These are phyloP conservation scores for Berberis vulgaris DNA, from an alignment of 164 flowering plant genomes.

Conservation along the genomic window DNA sequence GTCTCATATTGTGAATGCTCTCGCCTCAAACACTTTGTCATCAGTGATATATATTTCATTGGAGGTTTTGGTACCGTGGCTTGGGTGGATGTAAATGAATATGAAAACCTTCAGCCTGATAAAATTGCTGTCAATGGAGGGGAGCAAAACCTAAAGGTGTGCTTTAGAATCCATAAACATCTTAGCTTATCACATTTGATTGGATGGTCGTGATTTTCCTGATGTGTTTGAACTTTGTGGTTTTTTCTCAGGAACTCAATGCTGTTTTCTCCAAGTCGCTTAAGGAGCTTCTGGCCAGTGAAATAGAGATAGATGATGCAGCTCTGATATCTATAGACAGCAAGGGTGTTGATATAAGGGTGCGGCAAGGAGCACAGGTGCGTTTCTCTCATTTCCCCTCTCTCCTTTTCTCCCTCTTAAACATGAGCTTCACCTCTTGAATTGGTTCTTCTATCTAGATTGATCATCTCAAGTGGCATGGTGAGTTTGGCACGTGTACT, in stretches of 20 bases:
- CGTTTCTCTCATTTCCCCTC: constrained; percentile 3
- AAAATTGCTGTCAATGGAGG: constrained; percentile 95
- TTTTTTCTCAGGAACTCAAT: constrained; percentile 63
- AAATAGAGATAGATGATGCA: constrained; percentile 90
- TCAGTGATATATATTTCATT: constrained; percentile 94
- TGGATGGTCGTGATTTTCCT: neutral
- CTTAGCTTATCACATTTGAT: neutral
- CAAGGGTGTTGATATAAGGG: constrained; percentile 85
- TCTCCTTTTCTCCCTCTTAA: no score
- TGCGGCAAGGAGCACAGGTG: constrained; percentile 99
- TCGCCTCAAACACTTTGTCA: constrained; percentile 3
- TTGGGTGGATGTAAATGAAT: constrained; percentile 96
- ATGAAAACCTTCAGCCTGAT: constrained; percentile 76
- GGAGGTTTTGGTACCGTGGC: constrained; percentile 99
- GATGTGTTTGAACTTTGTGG: no score
- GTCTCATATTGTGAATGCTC: no score
- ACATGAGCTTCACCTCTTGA: no score
- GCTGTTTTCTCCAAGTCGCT: constrained; percentile 84
- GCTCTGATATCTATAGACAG: constrained; percentile 96
- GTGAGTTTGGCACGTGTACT: no score
- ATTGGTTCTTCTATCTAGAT: no score
- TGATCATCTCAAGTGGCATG: no score
- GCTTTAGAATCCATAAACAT: neutral
- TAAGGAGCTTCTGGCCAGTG: constrained; percentile 65
- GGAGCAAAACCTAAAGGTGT: constrained; percentile 88